Evolutionary conservation across 208 protist species (phyloP), one percentile per base, ranked within the genome.

Genomic region (Crithidia fasciculata): DNA sequence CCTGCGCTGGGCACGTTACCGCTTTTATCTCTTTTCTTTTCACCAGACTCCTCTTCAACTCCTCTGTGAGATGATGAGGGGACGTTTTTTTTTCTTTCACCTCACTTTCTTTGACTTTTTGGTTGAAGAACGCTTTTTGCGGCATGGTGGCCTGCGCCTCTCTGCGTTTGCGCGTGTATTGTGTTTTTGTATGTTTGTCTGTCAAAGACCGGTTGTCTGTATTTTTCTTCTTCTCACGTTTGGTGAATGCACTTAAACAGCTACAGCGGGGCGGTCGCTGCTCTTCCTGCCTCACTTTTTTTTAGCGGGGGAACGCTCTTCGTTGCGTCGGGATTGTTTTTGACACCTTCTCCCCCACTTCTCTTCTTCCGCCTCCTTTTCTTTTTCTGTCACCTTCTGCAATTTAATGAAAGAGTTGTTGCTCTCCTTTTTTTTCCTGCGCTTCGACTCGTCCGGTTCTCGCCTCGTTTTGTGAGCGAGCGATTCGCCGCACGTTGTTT

Each of bases 361-460:
- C 18, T 71, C 8, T 41, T 61, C 15, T 62, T 18, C 54, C 49
- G 5, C 6, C 45, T 68, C 5, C 78, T 61, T 76, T 55, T 56
- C 41, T 47, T 37, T 52, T 78, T 81, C 78, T 70, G 70, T 69
- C 39, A 13, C 56, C 13, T 55, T 41, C 45, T 36, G 7, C 9
- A 49, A 49, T 15, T 2, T 49, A 13, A 8, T 49, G 45, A 49
- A 1, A 28, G 28, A 28, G 0, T 0, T 0, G 4, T 62, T 57
- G 40, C 6, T 49, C 28, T 5, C 44, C 47, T 61, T 60, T 43
- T 62, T 28, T 56, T 65, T 50, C 41, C 40, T 65, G 4, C 41
- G 6, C 52, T n/a, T 56, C 52, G 28, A 28, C 28, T 28, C 28
- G 28, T 28, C 28, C 28, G 28, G 28, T 28, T 28, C 28, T 28